Evolutionary conservation across 2,329 filamentous ascomycete genomes (phyloP).

Genomic region (Fusarium nelsonii): DNA sequence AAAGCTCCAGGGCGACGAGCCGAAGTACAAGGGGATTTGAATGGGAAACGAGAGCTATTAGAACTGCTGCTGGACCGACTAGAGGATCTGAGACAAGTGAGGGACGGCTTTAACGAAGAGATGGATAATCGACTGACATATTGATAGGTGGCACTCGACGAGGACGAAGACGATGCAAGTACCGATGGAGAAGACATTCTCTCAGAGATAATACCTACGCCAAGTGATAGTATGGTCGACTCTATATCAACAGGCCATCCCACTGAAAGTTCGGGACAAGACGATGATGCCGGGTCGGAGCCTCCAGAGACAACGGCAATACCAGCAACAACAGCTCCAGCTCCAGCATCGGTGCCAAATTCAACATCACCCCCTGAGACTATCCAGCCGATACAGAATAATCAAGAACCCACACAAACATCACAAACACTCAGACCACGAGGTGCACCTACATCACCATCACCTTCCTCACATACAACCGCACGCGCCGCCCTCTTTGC

Average conservation of each 20-base stretch:
- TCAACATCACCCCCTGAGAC: slow-evolving; percentile 27
- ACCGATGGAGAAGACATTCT: slow-evolving; percentile 70
- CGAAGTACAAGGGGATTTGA: slow-evolving; percentile 72
- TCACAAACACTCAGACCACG: slow-evolving; percentile 54
- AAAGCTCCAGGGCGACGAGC: slow-evolving; percentile 70
- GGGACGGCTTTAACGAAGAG: not conserved
- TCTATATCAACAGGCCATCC: slow-evolving; percentile 51
- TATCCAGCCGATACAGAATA: slow-evolving; percentile 18
- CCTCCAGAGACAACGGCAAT: slow-evolving; percentile 58
- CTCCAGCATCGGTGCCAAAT: slow-evolving; percentile 20
- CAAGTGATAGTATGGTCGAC: slow-evolving; percentile 63
- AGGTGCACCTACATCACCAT: slow-evolving; percentile 38
- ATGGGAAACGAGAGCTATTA: slow-evolving; percentile 73
- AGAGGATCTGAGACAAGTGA: slow-evolving; percentile 74
- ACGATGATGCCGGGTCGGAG: slow-evolving; percentile 57
- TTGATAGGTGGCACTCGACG: slow-evolving; percentile 51
- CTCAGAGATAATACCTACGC: slow-evolving; percentile 66
- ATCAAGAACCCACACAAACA: slow-evolving; percentile 50
- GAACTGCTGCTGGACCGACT: slow-evolving; percentile 75
- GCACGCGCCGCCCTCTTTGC: slow-evolving; percentile 62
- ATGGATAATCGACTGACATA: slow-evolving; percentile 23
- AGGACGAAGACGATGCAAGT: slow-evolving; percentile 56
- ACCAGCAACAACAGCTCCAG: slow-evolving; percentile 10
- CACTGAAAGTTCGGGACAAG: slow-evolving; percentile 38
- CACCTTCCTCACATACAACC: slow-evolving; percentile 50